Evolutionary conservation across 2,329 filamentous ascomycete species (phyloP).

Genomic region (Alternaria dauci): DNA sequence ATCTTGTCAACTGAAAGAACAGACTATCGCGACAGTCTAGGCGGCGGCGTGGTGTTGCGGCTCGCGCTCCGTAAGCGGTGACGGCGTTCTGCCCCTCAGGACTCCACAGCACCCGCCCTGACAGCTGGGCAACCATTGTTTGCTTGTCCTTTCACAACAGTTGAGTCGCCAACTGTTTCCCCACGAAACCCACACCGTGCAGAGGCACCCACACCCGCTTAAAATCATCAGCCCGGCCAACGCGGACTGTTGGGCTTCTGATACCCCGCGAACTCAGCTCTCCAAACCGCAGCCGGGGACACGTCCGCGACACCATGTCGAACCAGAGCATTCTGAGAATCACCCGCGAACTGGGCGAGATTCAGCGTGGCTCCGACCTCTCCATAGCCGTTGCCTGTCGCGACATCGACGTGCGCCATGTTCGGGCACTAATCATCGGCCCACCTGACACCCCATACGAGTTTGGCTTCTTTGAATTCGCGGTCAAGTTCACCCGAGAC

Average conservation of each 20-base stretch:
- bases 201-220: neutral
- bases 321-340: conserved; percentile 91
- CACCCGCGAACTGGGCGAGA: conserved; percentile 84
- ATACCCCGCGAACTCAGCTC: conserved; percentile 1
- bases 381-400: conserved; percentile 88
- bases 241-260: neutral
- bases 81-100: conserved; percentile 27
- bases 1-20: conserved; percentile 16
- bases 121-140: conserved; percentile 13
- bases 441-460: conserved; percentile 96
- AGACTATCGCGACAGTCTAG: conserved; percentile 9
- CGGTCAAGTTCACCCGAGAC: conserved; percentile 79
- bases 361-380: conserved; percentile 83
- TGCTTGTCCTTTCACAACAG: conserved; percentile 6
- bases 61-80: conserved; percentile 14
- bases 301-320: conserved; percentile 62
- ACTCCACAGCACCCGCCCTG: conserved; percentile 14
- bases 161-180: neutral
- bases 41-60: conserved; percentile 15
- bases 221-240: neutral
- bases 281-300: conserved; percentile 6
- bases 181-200: neutral
- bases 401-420: conserved; percentile 86
- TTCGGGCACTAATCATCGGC: conserved; percentile 87
- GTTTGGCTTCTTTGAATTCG: conserved; percentile 96